A percentile compares a stretch with the other conserved stretches of the same genome.
Conservation (phyloP, 2,329 filamentous ascomycete genomes). For the Aureobasidium namibiae region DNA sequence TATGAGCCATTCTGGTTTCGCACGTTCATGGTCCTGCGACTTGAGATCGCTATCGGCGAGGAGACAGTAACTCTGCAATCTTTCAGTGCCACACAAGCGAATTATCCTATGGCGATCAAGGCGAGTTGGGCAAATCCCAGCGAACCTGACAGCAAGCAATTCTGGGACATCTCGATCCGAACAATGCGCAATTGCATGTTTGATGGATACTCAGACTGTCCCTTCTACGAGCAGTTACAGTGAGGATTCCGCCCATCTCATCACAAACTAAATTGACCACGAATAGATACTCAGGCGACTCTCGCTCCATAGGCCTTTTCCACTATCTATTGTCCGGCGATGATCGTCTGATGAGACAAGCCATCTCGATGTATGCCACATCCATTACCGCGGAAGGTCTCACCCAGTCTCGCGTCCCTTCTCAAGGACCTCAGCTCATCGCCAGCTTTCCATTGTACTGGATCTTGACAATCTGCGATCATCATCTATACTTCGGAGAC, state of each 20-base stretch:
- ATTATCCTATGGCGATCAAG: background rate
- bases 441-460: background rate
- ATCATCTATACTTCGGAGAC: conserved; percentile 31
- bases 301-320: background rate
- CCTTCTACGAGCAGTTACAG: conserved; percentile 22
- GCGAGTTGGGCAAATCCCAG: background rate
- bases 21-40: background rate
- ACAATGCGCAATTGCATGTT: conserved; percentile 30
- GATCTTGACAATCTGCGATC: conserved; percentile 21
- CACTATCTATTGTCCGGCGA: background rate
- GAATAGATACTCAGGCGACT: background rate
- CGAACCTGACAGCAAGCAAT: background rate
- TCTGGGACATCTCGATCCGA: conserved; percentile 23
- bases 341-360: background rate
- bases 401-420: background rate
- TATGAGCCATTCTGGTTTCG: background rate
- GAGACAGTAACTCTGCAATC: background rate
- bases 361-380: background rate
- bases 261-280: background rate
- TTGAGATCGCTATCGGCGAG: background rate
- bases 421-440: background rate
- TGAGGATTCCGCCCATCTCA: background rate
- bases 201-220: conserved; percentile 24
- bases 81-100: background rate
- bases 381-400: background rate